phyloP scores from a whole-genome alignment of 208 protist genomes.

The Trichomonas gallinae region DNA sequence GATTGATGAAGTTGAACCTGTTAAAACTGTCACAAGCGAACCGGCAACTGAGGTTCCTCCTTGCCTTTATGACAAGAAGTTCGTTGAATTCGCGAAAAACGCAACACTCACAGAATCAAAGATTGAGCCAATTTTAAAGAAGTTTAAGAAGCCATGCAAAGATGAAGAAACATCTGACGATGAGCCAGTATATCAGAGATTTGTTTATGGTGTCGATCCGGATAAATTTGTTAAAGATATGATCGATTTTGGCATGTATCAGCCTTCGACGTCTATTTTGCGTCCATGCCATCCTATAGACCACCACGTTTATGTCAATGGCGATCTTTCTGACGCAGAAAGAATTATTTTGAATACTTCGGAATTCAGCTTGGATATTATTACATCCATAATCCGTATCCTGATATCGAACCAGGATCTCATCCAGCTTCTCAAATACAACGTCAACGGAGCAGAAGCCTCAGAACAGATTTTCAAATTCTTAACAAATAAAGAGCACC shows the following conservation, averaged over 20 bases:
- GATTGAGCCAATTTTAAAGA: not conserved
- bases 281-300: not conserved
- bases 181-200: not conserved
- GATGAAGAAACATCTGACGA: not conserved
- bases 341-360: not conserved
- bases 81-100: not conserved
- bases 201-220: not conserved
- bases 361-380: not conserved
- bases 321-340: not conserved
- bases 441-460: not conserved
- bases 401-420: not conserved
- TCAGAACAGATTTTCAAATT: not conserved
- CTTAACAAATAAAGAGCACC: not conserved
- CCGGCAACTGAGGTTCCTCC: not conserved
- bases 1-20: not conserved
- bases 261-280: not conserved
- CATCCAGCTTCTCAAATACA: not conserved
- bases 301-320: not conserved
- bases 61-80: not conserved
- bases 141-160: not conserved
- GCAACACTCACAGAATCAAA: not conserved
- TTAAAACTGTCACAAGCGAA: not conserved
- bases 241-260: not conserved
- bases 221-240: not conserved
- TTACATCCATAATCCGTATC: not conserved